phyloP scores from a whole-genome alignment of 495 filamentous ascomycete species.

The Xylaria longipes region DNA sequence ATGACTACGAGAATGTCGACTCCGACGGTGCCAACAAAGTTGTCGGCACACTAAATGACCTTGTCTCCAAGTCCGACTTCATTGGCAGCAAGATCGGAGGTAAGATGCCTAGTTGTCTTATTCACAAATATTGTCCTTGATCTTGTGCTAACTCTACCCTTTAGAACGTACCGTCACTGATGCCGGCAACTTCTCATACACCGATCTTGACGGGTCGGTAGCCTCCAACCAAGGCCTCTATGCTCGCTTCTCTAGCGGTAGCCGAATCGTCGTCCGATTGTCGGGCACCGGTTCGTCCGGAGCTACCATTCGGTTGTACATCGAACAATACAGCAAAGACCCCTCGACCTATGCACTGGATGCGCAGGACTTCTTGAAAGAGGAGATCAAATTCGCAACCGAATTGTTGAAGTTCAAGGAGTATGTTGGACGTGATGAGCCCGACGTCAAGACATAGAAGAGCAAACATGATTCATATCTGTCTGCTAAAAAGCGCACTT shows the following conservation, averaged over 20 bases:
- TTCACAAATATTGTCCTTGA: slow-evolving; percentile 4
- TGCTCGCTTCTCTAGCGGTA: slow-evolving; percentile 92
- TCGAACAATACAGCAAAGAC: slow-evolving; percentile 88
- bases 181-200: slow-evolving; percentile 96
- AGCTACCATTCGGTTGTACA: slow-evolving; percentile 93
- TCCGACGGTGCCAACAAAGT: slow-evolving; percentile 89
- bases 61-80: slow-evolving; percentile 72
- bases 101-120: slow-evolving; percentile 34
- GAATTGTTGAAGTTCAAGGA: slow-evolving; percentile 88
- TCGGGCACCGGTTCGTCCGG: slow-evolving; percentile 95
- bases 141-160: not conserved
- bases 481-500: not conserved
- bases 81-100: slow-evolving; percentile 81
- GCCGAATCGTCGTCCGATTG: slow-evolving; percentile 89
- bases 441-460: slow-evolving; percentile 87
- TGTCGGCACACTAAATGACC: slow-evolving; percentile 73
- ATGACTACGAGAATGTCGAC: slow-evolving; percentile 96
- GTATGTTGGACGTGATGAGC: slow-evolving; percentile 86
- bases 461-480: not conserved
- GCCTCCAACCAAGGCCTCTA: slow-evolving; percentile 96
- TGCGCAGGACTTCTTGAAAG: slow-evolving; percentile 93
- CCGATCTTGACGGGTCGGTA: slow-evolving; percentile 93
- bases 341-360: slow-evolving; percentile 72
- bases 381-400: slow-evolving; percentile 83
- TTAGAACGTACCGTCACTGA: slow-evolving; percentile 78